Evolutionary conservation across 1,284 basidiomycete species (phyloP).

Genomic region (Fomitopsis pinicola): DNA sequence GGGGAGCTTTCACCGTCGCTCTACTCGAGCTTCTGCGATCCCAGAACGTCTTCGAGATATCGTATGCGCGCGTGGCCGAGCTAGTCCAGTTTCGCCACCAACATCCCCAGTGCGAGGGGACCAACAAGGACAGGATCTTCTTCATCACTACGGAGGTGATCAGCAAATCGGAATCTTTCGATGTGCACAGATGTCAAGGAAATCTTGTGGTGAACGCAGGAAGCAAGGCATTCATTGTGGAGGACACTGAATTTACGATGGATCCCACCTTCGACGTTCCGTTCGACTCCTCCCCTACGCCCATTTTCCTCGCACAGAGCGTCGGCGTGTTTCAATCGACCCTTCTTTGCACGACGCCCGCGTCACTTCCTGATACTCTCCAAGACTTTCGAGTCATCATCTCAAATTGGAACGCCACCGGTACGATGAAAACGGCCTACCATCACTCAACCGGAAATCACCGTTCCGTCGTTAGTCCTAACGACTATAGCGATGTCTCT

Average conservation of each 20-base stretch:
- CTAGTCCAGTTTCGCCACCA: slow-evolving; percentile 3
- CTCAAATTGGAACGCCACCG: background rate
- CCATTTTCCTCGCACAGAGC: background rate
- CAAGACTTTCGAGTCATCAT: background rate
- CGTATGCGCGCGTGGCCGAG: background rate
- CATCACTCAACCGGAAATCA: background rate
- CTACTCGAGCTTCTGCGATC: background rate
- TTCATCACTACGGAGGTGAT: slow-evolving; percentile 3
- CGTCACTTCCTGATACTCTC: background rate
- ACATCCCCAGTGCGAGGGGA: slow-evolving; percentile 14
- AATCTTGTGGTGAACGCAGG: slow-evolving; percentile 7
- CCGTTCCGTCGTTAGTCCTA: background rate
- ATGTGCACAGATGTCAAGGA: too few species aligned
- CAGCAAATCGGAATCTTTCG: background rate
- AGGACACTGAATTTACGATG: slow-evolving; percentile 6
- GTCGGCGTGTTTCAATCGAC: background rate
- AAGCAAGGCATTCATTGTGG: slow-evolving; percentile 2
- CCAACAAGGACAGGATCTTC: slow-evolving; percentile 4
- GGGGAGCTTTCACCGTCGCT: background rate
- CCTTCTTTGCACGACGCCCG: background rate
- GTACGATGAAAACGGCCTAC: background rate
- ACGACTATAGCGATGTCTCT: background rate
- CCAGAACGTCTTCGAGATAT: background rate
- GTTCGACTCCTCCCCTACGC: background rate
- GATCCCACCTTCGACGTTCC: background rate